Conservation (phyloP, 768 basidiomycete species). For the Calocera cornea region DNA sequence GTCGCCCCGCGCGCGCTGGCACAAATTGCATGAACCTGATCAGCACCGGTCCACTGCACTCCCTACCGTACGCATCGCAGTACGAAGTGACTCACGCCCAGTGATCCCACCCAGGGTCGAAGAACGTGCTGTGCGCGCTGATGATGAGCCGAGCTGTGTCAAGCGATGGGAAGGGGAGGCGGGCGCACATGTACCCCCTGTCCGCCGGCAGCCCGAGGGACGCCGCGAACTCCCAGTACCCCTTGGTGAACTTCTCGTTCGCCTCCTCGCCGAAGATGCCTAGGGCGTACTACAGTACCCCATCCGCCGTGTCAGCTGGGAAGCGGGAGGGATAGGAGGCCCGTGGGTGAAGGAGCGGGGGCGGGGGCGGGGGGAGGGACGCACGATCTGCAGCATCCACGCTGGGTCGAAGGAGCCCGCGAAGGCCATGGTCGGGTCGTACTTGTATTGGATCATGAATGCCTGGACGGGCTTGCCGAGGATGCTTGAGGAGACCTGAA, state of each 20-base stretch:
- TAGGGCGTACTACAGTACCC: conserved; percentile 27
- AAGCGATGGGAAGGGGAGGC: background rate
- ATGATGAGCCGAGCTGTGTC: background rate
- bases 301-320: background rate
- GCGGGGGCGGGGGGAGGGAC: conserved; percentile 19
- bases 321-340: background rate
- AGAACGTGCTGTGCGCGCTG: conserved; percentile 27
- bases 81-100: conserved; percentile 32
- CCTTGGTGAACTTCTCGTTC: conserved; percentile 43
- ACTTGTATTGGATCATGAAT: conserved; percentile 40
- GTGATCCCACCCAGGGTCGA: conserved; percentile 39
- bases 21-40: no score
- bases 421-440: conserved; percentile 50
- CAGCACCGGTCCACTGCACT: conserved; percentile 1
- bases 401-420: conserved; percentile 53
- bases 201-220: conserved; percentile 38
- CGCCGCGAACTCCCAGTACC: conserved; percentile 41
- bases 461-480: conserved; percentile 42
- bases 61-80: background rate
- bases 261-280: conserved; percentile 37
- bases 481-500: conserved; percentile 39
- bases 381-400: conserved; percentile 43
- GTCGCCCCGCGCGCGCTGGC: background rate
- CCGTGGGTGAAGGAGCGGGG: no score
- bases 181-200: conserved; percentile 47